Percentiles rank a stretch among this genome's conserved stretches.
Conservation (phyloP, 257 asterid species). For the Phtheirospermum japonicum region DNA sequence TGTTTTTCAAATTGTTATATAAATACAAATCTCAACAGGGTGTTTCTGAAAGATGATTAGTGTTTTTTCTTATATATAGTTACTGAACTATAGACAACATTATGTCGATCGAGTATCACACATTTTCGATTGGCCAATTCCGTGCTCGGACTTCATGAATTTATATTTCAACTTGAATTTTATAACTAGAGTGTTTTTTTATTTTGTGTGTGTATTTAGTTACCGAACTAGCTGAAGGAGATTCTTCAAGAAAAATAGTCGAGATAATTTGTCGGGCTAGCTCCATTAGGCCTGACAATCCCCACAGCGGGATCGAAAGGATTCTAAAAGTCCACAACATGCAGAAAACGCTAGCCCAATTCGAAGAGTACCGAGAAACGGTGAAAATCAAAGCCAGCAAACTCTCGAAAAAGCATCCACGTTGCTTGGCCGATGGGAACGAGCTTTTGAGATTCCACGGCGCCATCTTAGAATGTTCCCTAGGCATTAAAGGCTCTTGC, state of each 20-base stretch:
- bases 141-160: too few species aligned
- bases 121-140: too few species aligned
- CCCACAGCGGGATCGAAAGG: slow-evolving; percentile 52
- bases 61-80: slow-evolving; percentile 42
- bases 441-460: slow-evolving; percentile 84
- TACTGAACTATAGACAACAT: slow-evolving; percentile 74
- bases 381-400: slow-evolving; percentile 81
- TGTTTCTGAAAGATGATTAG: too few species aligned
- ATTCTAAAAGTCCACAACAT: slow-evolving; percentile 86
- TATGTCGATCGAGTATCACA: too few species aligned
- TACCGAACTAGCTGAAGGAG: slow-evolving; percentile 79
- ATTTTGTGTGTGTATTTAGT: slow-evolving; percentile 38
- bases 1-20: too few species aligned
- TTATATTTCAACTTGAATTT: too few species aligned
- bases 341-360: slow-evolving; percentile 75
- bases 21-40: too few species aligned
- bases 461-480: slow-evolving; percentile 54
- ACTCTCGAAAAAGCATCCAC: slow-evolving; percentile 73
- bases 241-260: slow-evolving; percentile 81
- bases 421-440: slow-evolving; percentile 96
- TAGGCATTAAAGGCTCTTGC: slow-evolving; percentile 56
- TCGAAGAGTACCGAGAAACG: slow-evolving; percentile 76
- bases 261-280: slow-evolving; percentile 79
- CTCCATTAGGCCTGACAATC: slow-evolving; percentile 42
- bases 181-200: too few species aligned